Conservation (phyloP, 768 basidiomycete genomes). For the Psilocybe tampanensis region DNA sequence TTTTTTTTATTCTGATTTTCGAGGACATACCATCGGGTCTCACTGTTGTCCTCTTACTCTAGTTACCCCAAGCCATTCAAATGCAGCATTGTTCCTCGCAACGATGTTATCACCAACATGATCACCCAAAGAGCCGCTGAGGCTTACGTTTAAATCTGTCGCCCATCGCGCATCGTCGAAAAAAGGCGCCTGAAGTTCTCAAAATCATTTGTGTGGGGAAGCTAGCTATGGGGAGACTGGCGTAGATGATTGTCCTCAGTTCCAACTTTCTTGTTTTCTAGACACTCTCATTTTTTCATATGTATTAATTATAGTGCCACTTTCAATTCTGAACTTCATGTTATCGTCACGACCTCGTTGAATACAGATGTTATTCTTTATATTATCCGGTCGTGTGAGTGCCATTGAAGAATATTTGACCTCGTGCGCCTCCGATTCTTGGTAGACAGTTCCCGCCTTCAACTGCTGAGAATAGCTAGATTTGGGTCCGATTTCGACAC, state of each 20-base stretch:
- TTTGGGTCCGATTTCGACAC: no score
- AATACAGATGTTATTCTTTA: neutral
- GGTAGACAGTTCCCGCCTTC: no score
- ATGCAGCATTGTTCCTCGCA: neutral
- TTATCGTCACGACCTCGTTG: neutral
- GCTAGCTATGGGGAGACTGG: neutral
- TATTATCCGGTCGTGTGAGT: no score
- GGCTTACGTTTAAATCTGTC: neutral
- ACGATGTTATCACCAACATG: neutral
- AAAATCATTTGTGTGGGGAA: no score
- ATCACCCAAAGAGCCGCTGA: neutral
- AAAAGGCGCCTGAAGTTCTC: neutral
- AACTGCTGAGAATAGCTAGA: no score
- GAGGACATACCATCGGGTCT: neutral
- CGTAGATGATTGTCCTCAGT: neutral
- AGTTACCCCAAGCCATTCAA: slow-evolving; percentile 10
- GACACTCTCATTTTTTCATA: neutral
- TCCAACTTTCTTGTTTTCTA: neutral
- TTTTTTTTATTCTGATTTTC: neutral
- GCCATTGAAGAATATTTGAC: no score
- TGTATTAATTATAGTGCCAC: neutral
- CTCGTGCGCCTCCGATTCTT: no score
- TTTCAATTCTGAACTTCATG: neutral
- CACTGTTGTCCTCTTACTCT: neutral
- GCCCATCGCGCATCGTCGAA: neutral